Percentiles rank a stretch among this genome's conserved stretches.
Conservation (phyloP, 257 asterid species). For the Solanum chmielewskii region DNA sequence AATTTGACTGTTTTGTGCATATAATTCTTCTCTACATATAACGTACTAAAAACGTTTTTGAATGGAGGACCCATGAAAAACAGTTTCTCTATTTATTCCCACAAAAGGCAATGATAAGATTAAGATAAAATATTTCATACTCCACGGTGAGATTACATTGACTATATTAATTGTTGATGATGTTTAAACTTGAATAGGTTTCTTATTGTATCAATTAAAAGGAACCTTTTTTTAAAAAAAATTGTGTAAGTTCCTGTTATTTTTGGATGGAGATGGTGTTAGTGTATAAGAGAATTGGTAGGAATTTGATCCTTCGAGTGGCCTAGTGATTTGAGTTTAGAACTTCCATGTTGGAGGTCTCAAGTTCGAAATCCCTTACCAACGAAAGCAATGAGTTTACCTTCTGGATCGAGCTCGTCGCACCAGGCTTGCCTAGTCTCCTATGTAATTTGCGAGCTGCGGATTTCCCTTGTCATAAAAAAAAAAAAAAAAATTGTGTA, state of each 20-base stretch:
- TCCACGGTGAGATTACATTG: neutral
- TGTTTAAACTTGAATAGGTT: neutral
- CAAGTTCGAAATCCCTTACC: no score
- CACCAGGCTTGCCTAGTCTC: no score
- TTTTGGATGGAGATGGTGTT: neutral
- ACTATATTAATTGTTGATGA: neutral
- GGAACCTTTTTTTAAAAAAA: no score
- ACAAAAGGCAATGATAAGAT: neutral
- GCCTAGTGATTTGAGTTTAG: no score
- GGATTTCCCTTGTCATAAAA: no score
- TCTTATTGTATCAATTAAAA: neutral
- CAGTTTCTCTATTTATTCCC: neutral
- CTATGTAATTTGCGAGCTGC: no score
- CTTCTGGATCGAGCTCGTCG: no score
- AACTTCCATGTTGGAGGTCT: no score
- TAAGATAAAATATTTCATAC: neutral
- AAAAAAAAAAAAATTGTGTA: no score
- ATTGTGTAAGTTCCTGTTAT: neutral
- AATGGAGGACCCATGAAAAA: neutral
- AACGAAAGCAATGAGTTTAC: no score
- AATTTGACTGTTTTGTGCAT: neutral
- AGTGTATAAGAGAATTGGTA: neutral
- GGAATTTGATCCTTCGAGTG: neutral
- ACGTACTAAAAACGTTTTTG: neutral
- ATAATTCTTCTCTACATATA: neutral